Conservation (phyloP, 768 basidiomycete species). For the Mrakia frigida region DNA sequence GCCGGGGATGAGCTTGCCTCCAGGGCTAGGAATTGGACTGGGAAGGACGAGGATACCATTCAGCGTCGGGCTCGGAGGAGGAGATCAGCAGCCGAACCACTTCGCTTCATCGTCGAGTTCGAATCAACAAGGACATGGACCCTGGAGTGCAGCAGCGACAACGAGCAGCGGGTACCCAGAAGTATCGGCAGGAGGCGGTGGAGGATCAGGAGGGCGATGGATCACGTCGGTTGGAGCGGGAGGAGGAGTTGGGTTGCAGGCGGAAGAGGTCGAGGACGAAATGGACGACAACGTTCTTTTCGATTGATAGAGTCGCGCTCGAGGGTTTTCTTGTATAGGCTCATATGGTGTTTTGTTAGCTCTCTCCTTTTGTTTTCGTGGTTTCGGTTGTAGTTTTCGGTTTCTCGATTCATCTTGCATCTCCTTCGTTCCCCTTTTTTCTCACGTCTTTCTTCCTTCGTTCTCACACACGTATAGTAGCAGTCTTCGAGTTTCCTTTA, state of each 20-base stretch:
- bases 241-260: constrained; percentile 23
- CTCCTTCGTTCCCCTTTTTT: no score
- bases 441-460: no score
- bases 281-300: constrained; percentile 18
- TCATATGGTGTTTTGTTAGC: no score
- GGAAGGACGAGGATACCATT: constrained; percentile 7
- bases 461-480: no score
- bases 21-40: constrained; percentile 15
- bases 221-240: constrained; percentile 10
- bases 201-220: not conserved
- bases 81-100: not conserved
- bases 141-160: not conserved
- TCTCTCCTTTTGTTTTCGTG: no score
- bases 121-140: not conserved
- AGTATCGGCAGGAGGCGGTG: no score
- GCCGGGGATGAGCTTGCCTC: constrained; percentile 20
- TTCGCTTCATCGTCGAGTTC: constrained; percentile 2
- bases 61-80: not conserved
- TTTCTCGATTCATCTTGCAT: no score
- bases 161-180: not conserved
- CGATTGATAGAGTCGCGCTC: no score
- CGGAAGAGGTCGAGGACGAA: constrained; percentile 30
- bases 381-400: no score
- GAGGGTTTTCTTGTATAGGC: no score
- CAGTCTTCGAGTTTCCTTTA: no score